Conservation (phyloP, 2,329 filamentous ascomycete genomes). For the Aciculosporium take region DNA sequence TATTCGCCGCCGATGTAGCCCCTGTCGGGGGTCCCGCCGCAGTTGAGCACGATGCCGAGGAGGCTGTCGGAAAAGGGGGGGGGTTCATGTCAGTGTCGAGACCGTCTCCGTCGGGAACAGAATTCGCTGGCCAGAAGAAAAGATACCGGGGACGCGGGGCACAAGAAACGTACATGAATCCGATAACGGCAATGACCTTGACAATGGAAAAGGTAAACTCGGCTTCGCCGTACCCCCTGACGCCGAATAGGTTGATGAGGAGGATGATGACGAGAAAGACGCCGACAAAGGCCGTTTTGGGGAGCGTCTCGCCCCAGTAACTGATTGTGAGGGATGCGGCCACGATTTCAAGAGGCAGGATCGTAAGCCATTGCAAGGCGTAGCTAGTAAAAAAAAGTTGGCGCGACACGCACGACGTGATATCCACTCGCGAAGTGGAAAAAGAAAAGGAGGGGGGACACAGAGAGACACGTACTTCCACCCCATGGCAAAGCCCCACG, state of each 20-base stretch:
- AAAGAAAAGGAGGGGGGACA: neutral
- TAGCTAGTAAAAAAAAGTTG: constrained; percentile 42
- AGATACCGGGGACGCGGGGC: too few relatives aligned
- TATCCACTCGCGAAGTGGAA: too few relatives aligned
- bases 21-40: constrained; percentile 57
- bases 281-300: constrained; percentile 64
- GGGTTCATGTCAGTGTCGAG: neutral
- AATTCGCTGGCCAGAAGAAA: too few relatives aligned
- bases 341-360: constrained; percentile 74
- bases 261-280: constrained; percentile 68
- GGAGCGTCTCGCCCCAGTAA: constrained; percentile 57
- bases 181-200: constrained; percentile 75
- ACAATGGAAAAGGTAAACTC: constrained; percentile 79
- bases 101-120: neutral
- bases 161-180: constrained; percentile 55
- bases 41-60: constrained; percentile 73
- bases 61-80: constrained; percentile 41
- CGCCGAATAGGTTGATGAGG: constrained; percentile 72
- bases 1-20: constrained; percentile 69
- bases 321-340: constrained; percentile 72
- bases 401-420: too few relatives aligned
- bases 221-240: constrained; percentile 79
- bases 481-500: constrained; percentile 90
- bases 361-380: constrained; percentile 73
- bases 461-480: constrained; percentile 53